Conservation (phyloP, 352 stramenopile species). For the Thalassiosira ordinaria region DNA sequence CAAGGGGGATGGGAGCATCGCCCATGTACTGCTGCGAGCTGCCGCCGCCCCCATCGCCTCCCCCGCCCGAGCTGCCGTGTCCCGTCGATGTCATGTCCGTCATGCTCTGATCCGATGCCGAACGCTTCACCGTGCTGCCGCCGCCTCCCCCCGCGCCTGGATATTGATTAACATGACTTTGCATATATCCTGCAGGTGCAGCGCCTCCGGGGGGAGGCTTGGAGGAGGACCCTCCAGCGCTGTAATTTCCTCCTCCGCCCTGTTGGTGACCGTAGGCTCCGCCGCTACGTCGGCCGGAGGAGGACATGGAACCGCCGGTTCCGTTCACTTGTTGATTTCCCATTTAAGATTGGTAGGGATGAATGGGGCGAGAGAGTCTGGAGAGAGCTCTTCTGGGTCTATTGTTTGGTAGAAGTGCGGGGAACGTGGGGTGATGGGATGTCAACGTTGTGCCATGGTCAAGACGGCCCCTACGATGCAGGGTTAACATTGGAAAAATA, state of each 20-base stretch:
- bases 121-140: slow-evolving; percentile 17
- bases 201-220: slow-evolving; percentile 35
- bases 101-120: slow-evolving; percentile 47
- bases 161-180: slow-evolving; percentile 38
- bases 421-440: too few relatives aligned
- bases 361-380: too few relatives aligned
- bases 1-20: slow-evolving; percentile 20
- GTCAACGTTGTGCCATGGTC: too few relatives aligned
- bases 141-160: not conserved
- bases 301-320: slow-evolving; percentile 26
- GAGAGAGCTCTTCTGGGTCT: too few relatives aligned
- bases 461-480: too few relatives aligned
- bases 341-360: too few relatives aligned
- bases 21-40: slow-evolving; percentile 16
- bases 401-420: too few relatives aligned
- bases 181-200: slow-evolving; percentile 46
- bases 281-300: slow-evolving; percentile 20
- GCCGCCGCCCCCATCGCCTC: not conserved
- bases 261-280: slow-evolving; percentile 10
- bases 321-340: slow-evolving; percentile 50
- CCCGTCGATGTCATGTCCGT: slow-evolving; percentile 37
- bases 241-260: not conserved
- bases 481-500: too few relatives aligned
- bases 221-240: not conserved
- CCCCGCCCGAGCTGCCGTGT: not conserved